Percentiles rank a stretch among this genome's conserved stretches.
phyloP scores from a whole-genome alignment of 2,329 filamentous ascomycete species.

The Aspergillus thermomutatus region DNA sequence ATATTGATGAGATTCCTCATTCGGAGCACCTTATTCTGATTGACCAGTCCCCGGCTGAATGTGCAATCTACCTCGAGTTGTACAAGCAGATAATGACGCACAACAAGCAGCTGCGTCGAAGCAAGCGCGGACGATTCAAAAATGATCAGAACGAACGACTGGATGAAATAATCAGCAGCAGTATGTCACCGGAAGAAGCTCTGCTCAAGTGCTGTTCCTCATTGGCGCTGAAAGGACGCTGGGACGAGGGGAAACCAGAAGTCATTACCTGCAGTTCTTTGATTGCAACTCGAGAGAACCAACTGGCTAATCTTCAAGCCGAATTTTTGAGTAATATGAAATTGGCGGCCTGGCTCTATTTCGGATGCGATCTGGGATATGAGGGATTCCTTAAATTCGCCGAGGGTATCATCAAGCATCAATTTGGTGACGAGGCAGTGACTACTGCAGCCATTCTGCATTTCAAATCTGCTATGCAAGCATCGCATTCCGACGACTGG shows the following conservation, averaged over 20 bases:
- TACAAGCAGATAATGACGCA: conserved; percentile 52
- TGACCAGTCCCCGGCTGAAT: conserved; percentile 46
- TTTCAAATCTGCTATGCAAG: conserved; percentile 16
- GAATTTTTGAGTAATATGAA: conserved; percentile 24
- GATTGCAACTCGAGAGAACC: conserved; percentile 19
- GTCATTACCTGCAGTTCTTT: conserved; percentile 32
- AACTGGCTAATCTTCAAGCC: conserved; percentile 19
- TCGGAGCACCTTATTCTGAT: conserved; percentile 45
- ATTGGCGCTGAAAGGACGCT: conserved; percentile 29
- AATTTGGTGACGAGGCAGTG: conserved; percentile 28
- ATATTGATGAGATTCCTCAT: conserved; percentile 45
- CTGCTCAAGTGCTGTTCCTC: conserved; percentile 48
- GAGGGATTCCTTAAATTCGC: conserved; percentile 28
- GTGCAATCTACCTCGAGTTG: conserved; percentile 53
- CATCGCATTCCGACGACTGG: conserved; percentile 26
- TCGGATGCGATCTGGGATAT: conserved; percentile 17
- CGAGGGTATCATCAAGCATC: conserved; percentile 22
- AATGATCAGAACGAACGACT: conserved; percentile 38
- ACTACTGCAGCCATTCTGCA: conserved; percentile 19
- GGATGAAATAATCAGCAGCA: conserved; percentile 45
- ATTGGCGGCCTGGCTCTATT: conserved; percentile 30
- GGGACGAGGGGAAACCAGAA: conserved; percentile 25
- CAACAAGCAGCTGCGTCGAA: conserved; percentile 42
- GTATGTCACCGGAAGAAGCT: conserved; percentile 49
- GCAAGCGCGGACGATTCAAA: conserved; percentile 20